These are phyloP conservation scores for Mycena kentingensis DNA, from an alignment of 768 basidiomycete genomes.

Conservation along the genomic window DNA sequence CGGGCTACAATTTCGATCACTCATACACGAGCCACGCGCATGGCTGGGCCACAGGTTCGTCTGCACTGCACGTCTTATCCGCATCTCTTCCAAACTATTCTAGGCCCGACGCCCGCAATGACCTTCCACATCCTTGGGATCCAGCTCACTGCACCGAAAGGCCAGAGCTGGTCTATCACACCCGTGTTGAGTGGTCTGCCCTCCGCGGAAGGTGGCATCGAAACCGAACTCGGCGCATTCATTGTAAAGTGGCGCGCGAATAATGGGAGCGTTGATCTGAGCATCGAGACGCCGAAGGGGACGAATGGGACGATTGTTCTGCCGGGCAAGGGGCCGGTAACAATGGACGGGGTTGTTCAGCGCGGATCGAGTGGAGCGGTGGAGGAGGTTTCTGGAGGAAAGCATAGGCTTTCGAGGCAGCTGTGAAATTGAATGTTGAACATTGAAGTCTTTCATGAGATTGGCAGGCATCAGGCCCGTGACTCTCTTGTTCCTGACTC, in stretches of 20 bases:
- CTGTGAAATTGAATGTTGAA: neutral
- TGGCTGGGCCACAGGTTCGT: conserved; percentile 43
- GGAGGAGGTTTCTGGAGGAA: conserved; percentile 12
- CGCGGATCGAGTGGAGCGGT: conserved; percentile 4
- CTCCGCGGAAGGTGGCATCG: conserved; percentile 47
- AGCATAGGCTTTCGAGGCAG: conserved; percentile 6
- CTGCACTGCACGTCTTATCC: neutral
- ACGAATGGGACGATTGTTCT: conserved; percentile 31
- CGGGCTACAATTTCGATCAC: conserved; percentile 49
- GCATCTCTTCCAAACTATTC: neutral
- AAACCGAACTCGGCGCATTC: conserved; percentile 49
- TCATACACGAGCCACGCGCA: conserved; percentile 51
- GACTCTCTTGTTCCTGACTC: too few relatives aligned
- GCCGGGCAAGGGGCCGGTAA: conserved; percentile 27
- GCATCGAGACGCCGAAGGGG: conserved; percentile 28
- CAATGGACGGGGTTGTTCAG: conserved; percentile 15
- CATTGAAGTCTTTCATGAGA: too few relatives aligned
- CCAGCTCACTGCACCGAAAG: conserved; percentile 42
- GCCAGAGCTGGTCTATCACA: conserved; percentile 44
- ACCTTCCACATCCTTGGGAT: conserved; percentile 51
- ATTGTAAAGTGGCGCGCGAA: conserved; percentile 40
- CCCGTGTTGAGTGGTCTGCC: conserved; percentile 45
- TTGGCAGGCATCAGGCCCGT: too few relatives aligned
- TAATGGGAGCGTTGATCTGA: conserved; percentile 22
- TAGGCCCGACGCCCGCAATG: conserved; percentile 49